Conservation (phyloP, 495 filamentous ascomycete genomes). For the Penicillium macrosclerotiorum region DNA sequence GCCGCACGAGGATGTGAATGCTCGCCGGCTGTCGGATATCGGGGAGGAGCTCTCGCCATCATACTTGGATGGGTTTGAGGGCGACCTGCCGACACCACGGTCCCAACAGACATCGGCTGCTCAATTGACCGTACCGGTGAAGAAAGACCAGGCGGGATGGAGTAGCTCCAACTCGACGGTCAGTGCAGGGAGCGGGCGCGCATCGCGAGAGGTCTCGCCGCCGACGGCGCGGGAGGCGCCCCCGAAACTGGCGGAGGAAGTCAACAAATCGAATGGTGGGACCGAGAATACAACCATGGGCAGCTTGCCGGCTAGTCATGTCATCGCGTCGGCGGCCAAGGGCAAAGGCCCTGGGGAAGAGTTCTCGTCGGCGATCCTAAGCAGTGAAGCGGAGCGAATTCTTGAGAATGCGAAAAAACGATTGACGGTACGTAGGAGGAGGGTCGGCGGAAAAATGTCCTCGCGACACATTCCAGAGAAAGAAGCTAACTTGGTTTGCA, state of each 20-base stretch:
- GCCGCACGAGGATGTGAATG: slow-evolving; percentile 52
- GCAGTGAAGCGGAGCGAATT: slow-evolving; percentile 81
- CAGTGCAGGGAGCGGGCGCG: slow-evolving; percentile 34
- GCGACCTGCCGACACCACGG: too few relatives aligned
- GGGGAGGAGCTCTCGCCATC: slow-evolving; percentile 55
- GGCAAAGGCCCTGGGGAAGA: slow-evolving; percentile 42
- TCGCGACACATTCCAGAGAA: not conserved
- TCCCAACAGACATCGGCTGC: too few relatives aligned
- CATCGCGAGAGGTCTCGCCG: slow-evolving; percentile 19
- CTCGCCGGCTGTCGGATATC: slow-evolving; percentile 70
- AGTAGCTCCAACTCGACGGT: slow-evolving; percentile 43
- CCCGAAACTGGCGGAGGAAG: slow-evolving; percentile 5
- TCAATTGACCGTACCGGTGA: slow-evolving; percentile 7
- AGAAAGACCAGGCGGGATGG: slow-evolving; percentile 22
- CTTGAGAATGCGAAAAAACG: slow-evolving; percentile 87
- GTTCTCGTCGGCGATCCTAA: slow-evolving; percentile 70
- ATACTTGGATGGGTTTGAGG: slow-evolving; percentile 20
- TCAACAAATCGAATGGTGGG: not conserved
- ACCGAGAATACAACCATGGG: not conserved
- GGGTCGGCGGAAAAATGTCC: too few relatives aligned
- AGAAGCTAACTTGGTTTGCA: slow-evolving; percentile 13
- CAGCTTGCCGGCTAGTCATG: slow-evolving; percentile 9
- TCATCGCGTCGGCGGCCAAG: slow-evolving; percentile 25
- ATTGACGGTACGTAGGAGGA: slow-evolving; percentile 71
- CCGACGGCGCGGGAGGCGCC: slow-evolving; percentile 14